Conservation (phyloP, 2,329 filamentous ascomycete species). For the Colletotrichum sp. region DNA sequence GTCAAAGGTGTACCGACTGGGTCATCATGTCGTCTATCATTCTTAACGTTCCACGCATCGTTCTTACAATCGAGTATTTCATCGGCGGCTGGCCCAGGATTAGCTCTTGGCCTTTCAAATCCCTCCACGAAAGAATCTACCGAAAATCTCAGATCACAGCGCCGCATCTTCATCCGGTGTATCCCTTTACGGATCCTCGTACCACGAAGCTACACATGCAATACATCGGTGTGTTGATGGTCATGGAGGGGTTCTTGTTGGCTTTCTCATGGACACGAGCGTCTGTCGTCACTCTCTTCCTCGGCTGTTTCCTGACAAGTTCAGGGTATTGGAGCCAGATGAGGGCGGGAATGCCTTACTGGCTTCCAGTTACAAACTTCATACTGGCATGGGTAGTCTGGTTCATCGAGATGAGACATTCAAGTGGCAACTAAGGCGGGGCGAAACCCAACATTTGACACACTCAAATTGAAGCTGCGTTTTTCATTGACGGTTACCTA, state of each 20-base stretch:
- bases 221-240: neutral
- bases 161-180: neutral
- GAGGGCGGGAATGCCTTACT: neutral
- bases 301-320: neutral
- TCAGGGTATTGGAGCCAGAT: slow-evolving; percentile 3
- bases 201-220: neutral
- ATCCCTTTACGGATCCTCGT: neutral
- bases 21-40: neutral
- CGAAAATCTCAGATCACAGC: slow-evolving; percentile 6
- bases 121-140: slow-evolving; percentile 5
- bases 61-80: slow-evolving; percentile 1
- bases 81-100: slow-evolving; percentile 7
- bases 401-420: neutral
- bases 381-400: neutral
- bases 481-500: neutral
- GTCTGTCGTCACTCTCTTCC: neutral
- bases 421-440: neutral
- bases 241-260: neutral
- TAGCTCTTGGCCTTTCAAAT: neutral
- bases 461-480: neutral
- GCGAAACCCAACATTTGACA: neutral
- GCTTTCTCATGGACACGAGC: neutral
- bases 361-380: neutral
- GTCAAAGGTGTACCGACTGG: neutral
- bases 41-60: neutral